Percentiles rank a stretch among this genome's conserved stretches.
Evolutionary conservation across 2,329 filamentous ascomycete genomes (phyloP).

Genomic region (Alternaria ethzedia): DNA sequence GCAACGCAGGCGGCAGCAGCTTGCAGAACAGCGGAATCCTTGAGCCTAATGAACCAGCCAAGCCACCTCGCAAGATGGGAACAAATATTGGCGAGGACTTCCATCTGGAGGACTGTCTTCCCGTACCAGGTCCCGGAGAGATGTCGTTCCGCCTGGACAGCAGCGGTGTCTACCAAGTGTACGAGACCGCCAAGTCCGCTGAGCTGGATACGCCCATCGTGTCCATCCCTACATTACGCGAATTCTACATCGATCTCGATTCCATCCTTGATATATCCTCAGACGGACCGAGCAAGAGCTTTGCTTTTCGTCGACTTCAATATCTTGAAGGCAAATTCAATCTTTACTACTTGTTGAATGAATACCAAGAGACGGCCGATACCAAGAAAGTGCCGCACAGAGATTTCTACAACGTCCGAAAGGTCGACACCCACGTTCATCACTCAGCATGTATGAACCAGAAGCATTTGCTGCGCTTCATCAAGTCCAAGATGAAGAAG

Average conservation of each 20-base stretch:
- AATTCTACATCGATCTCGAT: constrained; percentile 96
- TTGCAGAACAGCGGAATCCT: constrained; percentile 48
- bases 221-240: constrained; percentile 86
- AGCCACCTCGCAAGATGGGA: constrained; percentile 78
- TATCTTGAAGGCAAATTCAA: constrained; percentile 98
- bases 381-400: constrained; percentile 97
- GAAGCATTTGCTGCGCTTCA: constrained; percentile 96
- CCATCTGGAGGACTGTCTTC: constrained; percentile 76
- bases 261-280: constrained; percentile 86
- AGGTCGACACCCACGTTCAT: constrained; percentile 98
- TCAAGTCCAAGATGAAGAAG: constrained; percentile 99
- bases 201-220: constrained; percentile 73
- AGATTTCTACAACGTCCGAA: constrained; percentile 98
- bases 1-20: constrained; percentile 46
- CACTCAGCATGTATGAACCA: constrained; percentile 99
- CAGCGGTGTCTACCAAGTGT: constrained; percentile 91
- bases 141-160: constrained; percentile 81
- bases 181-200: constrained; percentile 69
- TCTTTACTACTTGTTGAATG: constrained; percentile 88
- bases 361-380: constrained; percentile 97
- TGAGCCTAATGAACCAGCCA: constrained; percentile 41
- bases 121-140: constrained; percentile 72
- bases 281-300: constrained; percentile 95
- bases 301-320: constrained; percentile 91
- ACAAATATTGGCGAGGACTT: constrained; percentile 94